A percentile compares a stretch with the other conserved stretches of the same genome.
phyloP scores from a whole-genome alignment of 352 stramenopile genomes.

The Elongisporangium senticosum region DNA sequence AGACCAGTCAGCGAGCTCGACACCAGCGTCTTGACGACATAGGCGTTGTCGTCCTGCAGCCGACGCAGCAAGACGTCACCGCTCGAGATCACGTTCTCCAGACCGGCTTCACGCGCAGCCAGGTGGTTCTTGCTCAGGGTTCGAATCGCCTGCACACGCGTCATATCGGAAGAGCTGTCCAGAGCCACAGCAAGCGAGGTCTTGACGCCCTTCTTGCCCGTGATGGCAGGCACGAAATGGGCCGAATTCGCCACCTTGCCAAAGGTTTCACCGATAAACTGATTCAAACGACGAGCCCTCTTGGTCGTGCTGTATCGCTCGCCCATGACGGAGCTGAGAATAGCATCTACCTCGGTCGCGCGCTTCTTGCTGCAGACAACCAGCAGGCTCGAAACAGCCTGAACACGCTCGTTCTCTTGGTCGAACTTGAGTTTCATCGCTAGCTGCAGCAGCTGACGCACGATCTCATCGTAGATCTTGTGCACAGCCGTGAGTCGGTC shows the following conservation, averaged over 20 bases:
- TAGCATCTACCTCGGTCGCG: constrained; percentile 41
- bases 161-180: constrained; percentile 71
- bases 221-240: constrained; percentile 60
- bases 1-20: constrained; percentile 47
- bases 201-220: constrained; percentile 29
- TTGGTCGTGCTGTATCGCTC: constrained; percentile 34
- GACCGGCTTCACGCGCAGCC: not conserved
- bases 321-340: constrained; percentile 22
- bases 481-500: constrained; percentile 36
- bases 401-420: constrained; percentile 26
- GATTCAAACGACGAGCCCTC: constrained; percentile 41
- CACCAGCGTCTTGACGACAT: constrained; percentile 56
- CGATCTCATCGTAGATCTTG: constrained; percentile 42
- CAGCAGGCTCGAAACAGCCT: constrained; percentile 37
- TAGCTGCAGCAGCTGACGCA: constrained; percentile 37
- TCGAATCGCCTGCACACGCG: constrained; percentile 68
- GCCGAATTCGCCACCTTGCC: constrained; percentile 67
- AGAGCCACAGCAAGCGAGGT: constrained; percentile 73
- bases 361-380: constrained; percentile 58
- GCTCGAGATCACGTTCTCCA: constrained; percentile 39
- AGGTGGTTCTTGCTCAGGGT: constrained; percentile 57
- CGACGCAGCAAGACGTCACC: constrained; percentile 61
- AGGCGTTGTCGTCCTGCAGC: constrained; percentile 69
- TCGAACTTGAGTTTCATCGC: constrained; percentile 38
- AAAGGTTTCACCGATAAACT: constrained; percentile 66